A percentile compares a stretch with the other conserved stretches of the same genome.
phyloP scores from a whole-genome alignment of 176 grass and related monocot genomes.

The Triticum aestivum region DNA sequence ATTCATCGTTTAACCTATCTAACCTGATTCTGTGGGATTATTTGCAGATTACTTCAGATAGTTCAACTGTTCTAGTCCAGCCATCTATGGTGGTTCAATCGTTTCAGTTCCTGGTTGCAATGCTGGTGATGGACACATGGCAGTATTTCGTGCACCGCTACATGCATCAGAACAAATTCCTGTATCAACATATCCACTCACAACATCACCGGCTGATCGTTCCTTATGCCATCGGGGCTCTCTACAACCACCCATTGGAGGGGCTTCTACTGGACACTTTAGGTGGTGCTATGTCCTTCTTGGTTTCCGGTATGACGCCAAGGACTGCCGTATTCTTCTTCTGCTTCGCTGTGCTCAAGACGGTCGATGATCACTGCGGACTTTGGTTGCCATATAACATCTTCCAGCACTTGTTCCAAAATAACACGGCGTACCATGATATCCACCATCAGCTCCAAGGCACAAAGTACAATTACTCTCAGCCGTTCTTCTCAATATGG shows the following conservation, averaged over 20 bases:
- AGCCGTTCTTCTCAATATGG: conserved; percentile 87
- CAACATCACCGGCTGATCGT: conserved; percentile 78
- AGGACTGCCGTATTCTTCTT: conserved; percentile 79
- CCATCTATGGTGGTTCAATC: conserved; percentile 58
- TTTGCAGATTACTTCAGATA: conserved; percentile 71
- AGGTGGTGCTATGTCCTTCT: conserved; percentile 82
- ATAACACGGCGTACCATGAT: conserved; percentile 93
- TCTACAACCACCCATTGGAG: conserved; percentile 94
- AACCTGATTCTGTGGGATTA: conserved; percentile 2
- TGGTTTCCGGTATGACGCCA: conserved; percentile 79
- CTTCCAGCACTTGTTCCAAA: conserved; percentile 71
- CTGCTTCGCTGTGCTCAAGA: conserved; percentile 75
- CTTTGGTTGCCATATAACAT: conserved; percentile 80
- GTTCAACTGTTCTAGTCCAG: conserved; percentile 50
- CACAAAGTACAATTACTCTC: conserved; percentile 80
- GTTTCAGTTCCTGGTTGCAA: conserved; percentile 73
- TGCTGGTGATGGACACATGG: conserved; percentile 90
- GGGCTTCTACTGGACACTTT: conserved; percentile 85
- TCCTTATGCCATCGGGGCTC: conserved; percentile 84
- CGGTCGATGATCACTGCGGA: conserved; percentile 73
- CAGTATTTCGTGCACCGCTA: conserved; percentile 91
- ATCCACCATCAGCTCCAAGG: conserved; percentile 91
- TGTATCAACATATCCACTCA: conserved; percentile 77
- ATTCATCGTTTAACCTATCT: neutral
- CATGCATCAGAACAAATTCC: conserved; percentile 96